Percentiles rank a stretch among this genome's conserved stretches.
These are phyloP conservation scores for Plenodomus biglobosus DNA, from an alignment of 2,329 filamentous ascomycete species.

Conservation along the genomic window DNA sequence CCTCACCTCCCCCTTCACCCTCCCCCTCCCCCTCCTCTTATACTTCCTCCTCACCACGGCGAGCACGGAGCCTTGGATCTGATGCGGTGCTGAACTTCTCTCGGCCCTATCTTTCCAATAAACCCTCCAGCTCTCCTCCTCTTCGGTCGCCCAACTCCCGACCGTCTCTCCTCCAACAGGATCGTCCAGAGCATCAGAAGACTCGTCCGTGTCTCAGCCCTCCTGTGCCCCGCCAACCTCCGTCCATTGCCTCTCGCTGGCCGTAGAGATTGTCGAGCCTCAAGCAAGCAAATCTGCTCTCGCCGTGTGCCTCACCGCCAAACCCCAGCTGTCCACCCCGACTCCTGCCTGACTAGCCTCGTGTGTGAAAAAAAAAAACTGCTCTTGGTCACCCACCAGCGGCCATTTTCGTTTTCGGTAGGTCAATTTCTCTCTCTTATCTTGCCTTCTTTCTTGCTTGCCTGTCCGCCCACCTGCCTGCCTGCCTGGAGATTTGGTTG, in stretches of 20 bases:
- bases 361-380: slow-evolving; percentile 22
- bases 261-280: slow-evolving; percentile 34
- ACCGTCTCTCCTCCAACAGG: slow-evolving; percentile 41
- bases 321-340: slow-evolving; percentile 37
- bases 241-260: slow-evolving; percentile 30
- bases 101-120: slow-evolving; percentile 39
- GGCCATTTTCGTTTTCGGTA: not conserved
- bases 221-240: slow-evolving; percentile 21
- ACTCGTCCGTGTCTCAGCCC: slow-evolving; percentile 30
- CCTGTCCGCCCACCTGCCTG: too few species aligned
- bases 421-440: not conserved
- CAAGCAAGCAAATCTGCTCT: slow-evolving; percentile 24
- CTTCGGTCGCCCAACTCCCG: slow-evolving; percentile 33
- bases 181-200: slow-evolving; percentile 35
- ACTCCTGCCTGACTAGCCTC: slow-evolving; percentile 31
- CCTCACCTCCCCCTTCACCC: slow-evolving; percentile 32
- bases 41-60: slow-evolving; percentile 37
- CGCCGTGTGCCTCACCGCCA: slow-evolving; percentile 45
- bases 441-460: slow-evolving; percentile 2
- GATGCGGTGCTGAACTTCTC: slow-evolving; percentile 43
- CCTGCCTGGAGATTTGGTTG: too few species aligned
- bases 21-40: slow-evolving; percentile 31
- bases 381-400: not conserved
- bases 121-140: slow-evolving; percentile 41
- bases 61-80: slow-evolving; percentile 45